Conservation (phyloP, 148 eudicot genomes). For the Hydrangea macrophylla region DNA sequence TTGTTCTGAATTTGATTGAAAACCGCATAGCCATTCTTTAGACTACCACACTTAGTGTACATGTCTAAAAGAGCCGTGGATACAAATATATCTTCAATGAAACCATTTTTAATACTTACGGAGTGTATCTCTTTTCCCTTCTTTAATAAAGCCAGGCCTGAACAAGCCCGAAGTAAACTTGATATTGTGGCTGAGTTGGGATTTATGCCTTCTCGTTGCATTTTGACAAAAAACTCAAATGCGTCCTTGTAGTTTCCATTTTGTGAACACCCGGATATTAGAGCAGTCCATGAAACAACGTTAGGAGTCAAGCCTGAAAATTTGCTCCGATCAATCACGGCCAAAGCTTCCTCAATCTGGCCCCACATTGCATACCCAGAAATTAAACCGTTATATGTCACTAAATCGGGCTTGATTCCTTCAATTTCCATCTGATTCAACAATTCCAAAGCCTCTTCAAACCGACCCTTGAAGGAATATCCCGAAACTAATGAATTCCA, state of each 20-base stretch:
- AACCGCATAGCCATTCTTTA: conserved; percentile 37
- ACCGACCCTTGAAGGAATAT: conserved; percentile 48
- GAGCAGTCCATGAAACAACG: conserved; percentile 56
- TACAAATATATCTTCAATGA: conserved; percentile 31
- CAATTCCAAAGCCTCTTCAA: conserved; percentile 32
- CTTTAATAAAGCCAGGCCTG: conserved; percentile 47
- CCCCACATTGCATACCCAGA: conserved; percentile 47
- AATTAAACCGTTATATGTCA: conserved; percentile 51
- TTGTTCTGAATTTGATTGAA: conserved; percentile 29
- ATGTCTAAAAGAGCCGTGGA: conserved; percentile 58
- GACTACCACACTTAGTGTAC: conserved; percentile 58
- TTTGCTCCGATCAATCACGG: conserved; percentile 34
- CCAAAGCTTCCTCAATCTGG: conserved; percentile 34
- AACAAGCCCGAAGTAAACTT: conserved; percentile 57
- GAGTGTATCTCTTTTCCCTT: conserved; percentile 58
- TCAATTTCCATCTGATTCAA: conserved; percentile 38
- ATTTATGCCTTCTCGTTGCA: conserved; percentile 43
- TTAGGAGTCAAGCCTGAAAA: conserved; percentile 38
- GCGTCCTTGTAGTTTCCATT: conserved; percentile 40
- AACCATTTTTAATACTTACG: conserved; percentile 40
- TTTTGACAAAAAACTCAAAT: conserved; percentile 32
- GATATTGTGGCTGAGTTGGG: conserved; percentile 50
- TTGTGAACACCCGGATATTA: conserved; percentile 53
- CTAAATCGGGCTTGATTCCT: conserved; percentile 48
- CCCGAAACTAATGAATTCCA: conserved; percentile 61